These are phyloP conservation scores for Suhomyces sp. DNA, from an alignment of 805 yeast species.

Conservation along the genomic window DNA sequence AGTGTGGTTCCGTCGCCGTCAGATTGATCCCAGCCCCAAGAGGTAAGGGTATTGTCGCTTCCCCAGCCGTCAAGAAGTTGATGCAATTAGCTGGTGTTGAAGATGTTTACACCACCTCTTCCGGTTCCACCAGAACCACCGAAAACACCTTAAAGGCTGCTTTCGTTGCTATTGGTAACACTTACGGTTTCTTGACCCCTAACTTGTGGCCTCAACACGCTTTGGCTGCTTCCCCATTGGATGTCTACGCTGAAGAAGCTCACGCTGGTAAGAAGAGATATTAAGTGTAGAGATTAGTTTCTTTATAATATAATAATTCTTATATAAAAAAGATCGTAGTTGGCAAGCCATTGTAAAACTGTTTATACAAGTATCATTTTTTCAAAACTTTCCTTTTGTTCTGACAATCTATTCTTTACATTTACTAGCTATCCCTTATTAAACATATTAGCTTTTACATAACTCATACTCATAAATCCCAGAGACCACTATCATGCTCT, in stretches of 20 bases:
- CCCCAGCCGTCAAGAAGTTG: constrained; percentile 99
- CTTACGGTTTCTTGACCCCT: constrained; percentile 99
- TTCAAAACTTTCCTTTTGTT: too few relatives aligned
- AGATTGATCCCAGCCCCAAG: constrained; percentile 99
- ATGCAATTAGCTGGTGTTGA: constrained; percentile 99
- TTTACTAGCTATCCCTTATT: too few relatives aligned
- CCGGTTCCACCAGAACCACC: constrained; percentile 98
- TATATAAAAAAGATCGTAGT: constrained; percentile 3
- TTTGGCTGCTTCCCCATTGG: constrained; percentile 90
- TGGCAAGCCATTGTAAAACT: too few relatives aligned
- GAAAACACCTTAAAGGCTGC: constrained; percentile 99
- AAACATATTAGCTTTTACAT: too few relatives aligned
- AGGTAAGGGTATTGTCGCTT: constrained; percentile 99
- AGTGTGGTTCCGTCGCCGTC: constrained; percentile 99
- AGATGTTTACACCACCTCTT: constrained; percentile 98
- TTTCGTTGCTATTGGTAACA: constrained; percentile 98
- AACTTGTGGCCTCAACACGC: constrained; percentile 93
- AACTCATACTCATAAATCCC: too few relatives aligned
- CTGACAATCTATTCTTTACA: too few relatives aligned
- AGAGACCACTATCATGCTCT: too few relatives aligned
- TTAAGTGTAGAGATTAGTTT: constrained; percentile 39
- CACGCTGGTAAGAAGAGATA: constrained; percentile 68
- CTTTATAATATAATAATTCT: constrained; percentile 7
- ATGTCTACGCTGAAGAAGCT: constrained; percentile 83
- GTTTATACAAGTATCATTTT: too few relatives aligned